phyloP scores from a whole-genome alignment of 345 rosid genomes.

The Aquilaria yunnanensis region DNA sequence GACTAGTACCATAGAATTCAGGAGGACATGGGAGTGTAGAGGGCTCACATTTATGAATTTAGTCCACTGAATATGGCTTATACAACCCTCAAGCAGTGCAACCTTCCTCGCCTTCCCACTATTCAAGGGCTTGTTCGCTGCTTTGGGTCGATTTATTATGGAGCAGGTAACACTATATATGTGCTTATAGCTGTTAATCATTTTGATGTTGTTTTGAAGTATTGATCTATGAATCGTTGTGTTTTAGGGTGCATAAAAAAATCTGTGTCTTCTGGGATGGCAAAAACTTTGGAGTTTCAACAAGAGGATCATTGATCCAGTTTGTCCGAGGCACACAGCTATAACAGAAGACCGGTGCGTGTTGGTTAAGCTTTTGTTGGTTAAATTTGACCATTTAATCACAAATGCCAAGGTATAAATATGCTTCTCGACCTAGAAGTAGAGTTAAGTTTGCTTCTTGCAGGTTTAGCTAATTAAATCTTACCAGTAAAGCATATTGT shows the following conservation, averaged over 20 bases:
- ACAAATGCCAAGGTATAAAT: constrained; percentile 56
- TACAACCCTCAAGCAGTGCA: constrained; percentile 78
- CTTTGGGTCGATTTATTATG: constrained; percentile 74
- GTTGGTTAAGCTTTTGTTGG: constrained; percentile 43
- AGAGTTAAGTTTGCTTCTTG: background rate
- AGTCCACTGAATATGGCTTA: constrained; percentile 74
- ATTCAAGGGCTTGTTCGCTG: constrained; percentile 88
- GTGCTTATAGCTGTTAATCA: background rate
- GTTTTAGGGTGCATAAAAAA: constrained; percentile 76
- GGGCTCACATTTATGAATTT: constrained; percentile 65
- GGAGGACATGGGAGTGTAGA: constrained; percentile 67
- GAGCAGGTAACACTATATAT: constrained; percentile 48
- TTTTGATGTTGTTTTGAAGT: background rate
- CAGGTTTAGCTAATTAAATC: background rate
- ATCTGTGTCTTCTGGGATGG: constrained; percentile 87
- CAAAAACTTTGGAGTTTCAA: constrained; percentile 89
- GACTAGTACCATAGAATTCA: constrained; percentile 73
- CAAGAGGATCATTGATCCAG: constrained; percentile 82
- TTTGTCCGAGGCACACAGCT: constrained; percentile 87
- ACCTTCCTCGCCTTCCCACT: constrained; percentile 87
- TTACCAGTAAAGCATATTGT: background rate
- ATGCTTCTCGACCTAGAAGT: background rate
- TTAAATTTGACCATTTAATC: constrained; percentile 56
- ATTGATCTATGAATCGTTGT: constrained; percentile 1
- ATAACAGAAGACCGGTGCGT: constrained; percentile 57